Base-by-base conservation (phyloP, 1,284 basidiomycete genomes). In the Trichosporon sp. region DNA sequence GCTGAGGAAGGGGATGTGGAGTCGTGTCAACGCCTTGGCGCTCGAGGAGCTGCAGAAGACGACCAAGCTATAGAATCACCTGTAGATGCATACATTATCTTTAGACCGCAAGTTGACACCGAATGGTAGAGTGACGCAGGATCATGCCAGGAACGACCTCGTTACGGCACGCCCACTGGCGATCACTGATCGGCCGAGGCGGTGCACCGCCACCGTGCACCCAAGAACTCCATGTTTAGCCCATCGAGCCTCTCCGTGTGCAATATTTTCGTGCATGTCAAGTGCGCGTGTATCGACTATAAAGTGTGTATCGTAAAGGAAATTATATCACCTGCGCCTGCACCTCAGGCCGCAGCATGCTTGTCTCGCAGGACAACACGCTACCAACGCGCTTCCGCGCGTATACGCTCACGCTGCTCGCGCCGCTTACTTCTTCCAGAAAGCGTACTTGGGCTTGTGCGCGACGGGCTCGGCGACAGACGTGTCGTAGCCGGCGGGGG, bases 1-100 rank as follows among this genome's bases (percentile, higher is more conserved):
- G 65, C 54, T 32, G 8, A 6, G 71, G 7, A 71, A 69, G 31
- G 37, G 11, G 19, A 71, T 71, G 71, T 71, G 71, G 71, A 35
- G 51, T 11, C 21, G 64, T n/a, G 11, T 66, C n/a, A 71, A 71
- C 7, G 70, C 70, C 0, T 19, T 11, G 2, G 70, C 64, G 4
- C 6, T n/a, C 3, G 32, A 14, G 7, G 31, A 63, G 59, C 16
- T 35, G 16, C 31, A 32, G 16, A 32, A 63, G 32, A 14, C 32
- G 14, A 63, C 31, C 1, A 63, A 35, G 31, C 16, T 63, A 32
- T 63, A 63, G 59, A 63, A 26, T 26, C 26, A 26, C 26, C 26
- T 26, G 26, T 26, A 26, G 26, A 26, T 26, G 26, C 26, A 26
- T 26, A 26, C 26, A 26, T 26, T 26, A 26, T 26, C 26, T 26